Conservation (phyloP, 2,329 filamentous ascomycete genomes). For the Bipolaris oryzae region DNA sequence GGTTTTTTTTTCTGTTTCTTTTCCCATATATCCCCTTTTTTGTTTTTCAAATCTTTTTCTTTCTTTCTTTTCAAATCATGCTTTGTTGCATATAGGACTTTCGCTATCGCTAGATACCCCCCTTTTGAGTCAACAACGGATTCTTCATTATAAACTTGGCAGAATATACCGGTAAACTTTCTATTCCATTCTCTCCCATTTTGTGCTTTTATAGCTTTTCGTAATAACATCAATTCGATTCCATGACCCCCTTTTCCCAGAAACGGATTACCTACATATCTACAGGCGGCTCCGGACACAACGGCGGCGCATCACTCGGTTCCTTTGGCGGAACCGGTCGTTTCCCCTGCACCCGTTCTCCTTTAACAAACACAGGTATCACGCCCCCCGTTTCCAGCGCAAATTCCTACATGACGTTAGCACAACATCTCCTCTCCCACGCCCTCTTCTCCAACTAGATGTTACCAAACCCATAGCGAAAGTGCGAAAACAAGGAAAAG, state of each 20-base stretch:
- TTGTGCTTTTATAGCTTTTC: too few relatives aligned
- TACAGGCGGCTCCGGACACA: slow-evolving; percentile 33
- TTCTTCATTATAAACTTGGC: too few relatives aligned
- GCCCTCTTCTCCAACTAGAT: background rate
- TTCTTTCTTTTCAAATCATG: too few relatives aligned
- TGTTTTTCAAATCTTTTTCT: background rate
- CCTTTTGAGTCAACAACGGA: too few relatives aligned
- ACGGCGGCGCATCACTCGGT: slow-evolving; percentile 41
- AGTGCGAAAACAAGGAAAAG: too few relatives aligned
- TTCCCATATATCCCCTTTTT: background rate
- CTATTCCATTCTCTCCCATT: background rate
- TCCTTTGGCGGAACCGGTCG: slow-evolving; percentile 36
- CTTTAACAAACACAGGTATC: slow-evolving; percentile 70
- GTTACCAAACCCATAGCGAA: too few relatives aligned
- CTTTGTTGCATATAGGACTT: background rate
- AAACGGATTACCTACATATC: too few relatives aligned
- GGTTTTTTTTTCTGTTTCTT: background rate
- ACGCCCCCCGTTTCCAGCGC: slow-evolving; percentile 68
- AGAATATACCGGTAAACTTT: too few relatives aligned
- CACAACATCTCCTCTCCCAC: background rate
- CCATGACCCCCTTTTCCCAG: background rate
- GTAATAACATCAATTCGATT: too few relatives aligned
- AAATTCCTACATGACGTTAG: slow-evolving; percentile 49
- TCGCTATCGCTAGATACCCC: background rate
- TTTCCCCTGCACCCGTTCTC: slow-evolving; percentile 52